These are phyloP conservation scores for Talaromyces liani DNA, from an alignment of 495 filamentous ascomycete genomes.

Conservation along the genomic window DNA sequence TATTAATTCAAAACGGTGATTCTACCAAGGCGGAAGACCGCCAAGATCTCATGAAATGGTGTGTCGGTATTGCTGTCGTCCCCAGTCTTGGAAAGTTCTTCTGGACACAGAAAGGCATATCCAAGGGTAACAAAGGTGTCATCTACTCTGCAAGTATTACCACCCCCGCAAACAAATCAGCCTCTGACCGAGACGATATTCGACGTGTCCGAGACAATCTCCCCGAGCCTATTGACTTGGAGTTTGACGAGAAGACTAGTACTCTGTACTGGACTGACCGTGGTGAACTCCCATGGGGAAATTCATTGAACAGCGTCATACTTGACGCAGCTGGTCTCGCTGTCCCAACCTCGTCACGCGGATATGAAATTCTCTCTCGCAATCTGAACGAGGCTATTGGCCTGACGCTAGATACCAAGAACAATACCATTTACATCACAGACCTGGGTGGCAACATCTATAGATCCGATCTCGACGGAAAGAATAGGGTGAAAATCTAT, in stretches of 20 bases:
- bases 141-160: slow-evolving; percentile 41
- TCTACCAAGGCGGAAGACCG: slow-evolving; percentile 13
- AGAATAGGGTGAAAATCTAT: slow-evolving; percentile 20
- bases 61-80: slow-evolving; percentile 24
- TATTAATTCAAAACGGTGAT: slow-evolving; percentile 30
- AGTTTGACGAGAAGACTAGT: slow-evolving; percentile 28
- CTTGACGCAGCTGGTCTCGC: slow-evolving; percentile 16
- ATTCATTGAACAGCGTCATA: slow-evolving; percentile 32
- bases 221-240: slow-evolving; percentile 47
- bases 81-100: slow-evolving; percentile 33
- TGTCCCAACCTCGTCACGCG: background rate
- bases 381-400: slow-evolving; percentile 45
- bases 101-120: slow-evolving; percentile 50
- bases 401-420: slow-evolving; percentile 34
- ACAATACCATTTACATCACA: slow-evolving; percentile 33
- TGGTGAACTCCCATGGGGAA: slow-evolving; percentile 41
- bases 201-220: slow-evolving; percentile 29
- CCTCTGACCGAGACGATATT: slow-evolving; percentile 23
- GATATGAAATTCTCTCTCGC: slow-evolving; percentile 22
- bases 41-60: slow-evolving; percentile 23
- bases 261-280: slow-evolving; percentile 49
- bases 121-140: slow-evolving; percentile 38
- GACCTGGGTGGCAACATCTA: slow-evolving; percentile 43
- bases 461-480: slow-evolving; percentile 34
- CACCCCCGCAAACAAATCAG: slow-evolving; percentile 15